Conservation (phyloP, 2,329 filamentous ascomycete genomes). For the Ophiosphaerella herpotricha region DNA sequence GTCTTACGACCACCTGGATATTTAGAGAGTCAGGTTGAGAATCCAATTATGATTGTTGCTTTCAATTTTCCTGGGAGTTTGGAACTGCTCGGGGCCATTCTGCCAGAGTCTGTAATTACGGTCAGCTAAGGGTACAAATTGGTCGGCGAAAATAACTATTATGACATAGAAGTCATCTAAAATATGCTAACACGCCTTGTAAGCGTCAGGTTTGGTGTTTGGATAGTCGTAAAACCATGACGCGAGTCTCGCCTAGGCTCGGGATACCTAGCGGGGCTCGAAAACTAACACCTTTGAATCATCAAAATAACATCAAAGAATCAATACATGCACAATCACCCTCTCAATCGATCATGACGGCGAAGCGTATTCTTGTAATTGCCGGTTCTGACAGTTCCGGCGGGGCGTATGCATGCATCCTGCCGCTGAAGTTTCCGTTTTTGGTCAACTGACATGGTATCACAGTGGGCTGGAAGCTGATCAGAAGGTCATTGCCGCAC, state of each 20-base stretch:
- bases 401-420: slow-evolving; percentile 68
- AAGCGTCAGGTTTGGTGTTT: not conserved
- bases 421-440: slow-evolving; percentile 14
- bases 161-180: no score
- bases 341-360: slow-evolving; percentile 25
- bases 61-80: no score
- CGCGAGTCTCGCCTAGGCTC: slow-evolving; percentile 28
- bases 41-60: no score
- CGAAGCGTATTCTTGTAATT: slow-evolving; percentile 72
- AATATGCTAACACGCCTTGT: no score
- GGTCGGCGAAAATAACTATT: no score
- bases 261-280: slow-evolving; percentile 28
- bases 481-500: slow-evolving; percentile 89
- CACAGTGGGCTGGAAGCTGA: slow-evolving; percentile 88
- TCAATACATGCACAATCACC: not conserved
- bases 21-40: no score
- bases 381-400: slow-evolving; percentile 91
- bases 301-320: slow-evolving; percentile 7
- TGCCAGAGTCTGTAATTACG: no score
- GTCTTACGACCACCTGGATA: no score
- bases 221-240: slow-evolving; percentile 15
- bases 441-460: slow-evolving; percentile 21
- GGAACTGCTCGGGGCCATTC: no score
- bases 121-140: no score
- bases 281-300: slow-evolving; percentile 12